Conservation (phyloP, 768 basidiomycete genomes). For the Candolleomyces aberdarensis region DNA sequence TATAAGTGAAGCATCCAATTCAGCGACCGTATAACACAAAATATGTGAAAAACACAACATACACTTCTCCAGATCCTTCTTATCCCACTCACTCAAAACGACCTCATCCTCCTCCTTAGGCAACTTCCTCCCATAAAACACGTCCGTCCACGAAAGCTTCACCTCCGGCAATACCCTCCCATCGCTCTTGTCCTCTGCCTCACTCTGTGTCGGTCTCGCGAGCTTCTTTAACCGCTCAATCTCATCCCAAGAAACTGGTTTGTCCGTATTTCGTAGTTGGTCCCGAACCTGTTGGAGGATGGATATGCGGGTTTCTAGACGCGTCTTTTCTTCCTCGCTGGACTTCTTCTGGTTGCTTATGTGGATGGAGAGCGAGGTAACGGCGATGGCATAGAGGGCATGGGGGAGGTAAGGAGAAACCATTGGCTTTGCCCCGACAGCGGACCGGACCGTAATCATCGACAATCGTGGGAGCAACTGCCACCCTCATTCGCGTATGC, state of each 20-base stretch:
- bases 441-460: too few relatives aligned
- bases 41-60: not conserved
- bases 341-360: constrained; percentile 50
- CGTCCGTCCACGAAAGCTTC: constrained; percentile 47
- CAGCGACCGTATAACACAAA: too few relatives aligned
- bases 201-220: constrained; percentile 27
- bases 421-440: not conserved
- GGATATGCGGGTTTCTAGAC: constrained; percentile 53
- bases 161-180: constrained; percentile 13
- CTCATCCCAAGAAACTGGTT: constrained; percentile 45
- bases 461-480: too few relatives aligned
- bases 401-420: constrained; percentile 52
- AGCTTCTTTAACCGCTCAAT: constrained; percentile 53
- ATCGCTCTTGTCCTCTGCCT: not conserved
- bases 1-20: too few relatives aligned
- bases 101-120: constrained; percentile 5
- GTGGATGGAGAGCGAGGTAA: constrained; percentile 68
- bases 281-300: constrained; percentile 58
- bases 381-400: constrained; percentile 59
- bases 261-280: constrained; percentile 37
- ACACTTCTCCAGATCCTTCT: constrained; percentile 11
- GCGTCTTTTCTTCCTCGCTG: constrained; percentile 51
- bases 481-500: too few relatives aligned
- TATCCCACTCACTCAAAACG: constrained; percentile 10
- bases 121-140: constrained; percentile 41